Evolutionary conservation across 2,329 filamentous ascomycete genomes (phyloP), one percentile per base, ranked within the genome.

Genomic region (Coniella lustricola): DNA sequence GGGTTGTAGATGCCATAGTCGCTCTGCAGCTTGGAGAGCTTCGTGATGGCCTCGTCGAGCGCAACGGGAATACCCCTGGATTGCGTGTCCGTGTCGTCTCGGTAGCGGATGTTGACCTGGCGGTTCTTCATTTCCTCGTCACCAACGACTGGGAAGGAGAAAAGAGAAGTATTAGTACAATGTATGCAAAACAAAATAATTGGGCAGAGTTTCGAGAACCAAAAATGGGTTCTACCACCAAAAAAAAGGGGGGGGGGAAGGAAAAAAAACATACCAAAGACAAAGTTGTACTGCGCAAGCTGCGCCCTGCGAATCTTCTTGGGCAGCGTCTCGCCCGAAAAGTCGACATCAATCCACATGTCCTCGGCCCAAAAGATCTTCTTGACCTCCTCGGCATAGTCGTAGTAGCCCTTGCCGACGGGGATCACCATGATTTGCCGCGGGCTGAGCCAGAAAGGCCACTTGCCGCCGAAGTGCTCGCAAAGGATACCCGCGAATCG

Each of bases 391-490:
- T 82, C 73, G 54, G 86, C 86, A 64, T 93, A 90, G 61, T 83
- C 81, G 59, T 81, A 77, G 58, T 77, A 84, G 39, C 78, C 75
- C 44, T 84, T 82, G 68, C 86, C 86, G 52, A 89, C 85, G 8
- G 87, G 87, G 53, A 90, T 82, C 55, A 93, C 79, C 57, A 86
- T 74, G 55, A 93, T 80, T 67, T 93, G 87, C 44, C 87, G 79
- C n/a, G 87, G 87, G 57, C 82, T 87, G 54, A 93, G 71, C 87
- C 87, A 93, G 75, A 91, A 89, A 1, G 87, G 87, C 87, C 87
- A 93, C 71, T 90, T 90, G 59, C 87, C 87, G 47, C 77, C 87
- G 63, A 89, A 91, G 67, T 91, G 87, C 73, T 93, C 87, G 39
- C 80, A 87, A 52, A 91, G 74, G 56, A 91, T 89, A 56, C 81